Percentiles rank a stretch among this genome's conserved stretches.
phyloP scores from a whole-genome alignment of 73 alveolate species.

The Effrenium voratum region DNA sequence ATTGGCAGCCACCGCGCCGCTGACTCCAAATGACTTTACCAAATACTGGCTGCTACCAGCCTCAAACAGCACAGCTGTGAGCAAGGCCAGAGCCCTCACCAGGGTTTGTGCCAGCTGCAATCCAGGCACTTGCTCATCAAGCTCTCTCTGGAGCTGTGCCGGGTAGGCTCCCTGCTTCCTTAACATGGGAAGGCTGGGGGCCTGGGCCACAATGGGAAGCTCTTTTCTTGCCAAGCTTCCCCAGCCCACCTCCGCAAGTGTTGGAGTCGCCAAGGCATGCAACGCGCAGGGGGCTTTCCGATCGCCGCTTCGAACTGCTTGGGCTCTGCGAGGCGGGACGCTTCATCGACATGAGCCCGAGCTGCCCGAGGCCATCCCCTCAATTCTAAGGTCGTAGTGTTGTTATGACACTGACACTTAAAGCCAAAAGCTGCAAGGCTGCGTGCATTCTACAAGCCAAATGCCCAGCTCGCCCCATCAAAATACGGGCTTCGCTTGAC shows the following conservation, averaged over 20 bases:
- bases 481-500: too few species aligned
- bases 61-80: background rate
- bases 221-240: slow-evolving; percentile 11
- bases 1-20: slow-evolving; percentile 27
- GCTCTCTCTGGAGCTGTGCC: slow-evolving; percentile 23
- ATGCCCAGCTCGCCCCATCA: too few species aligned
- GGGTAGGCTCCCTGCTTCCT: slow-evolving; percentile 42
- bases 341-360: slow-evolving; percentile 1
- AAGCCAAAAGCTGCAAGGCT: too few species aligned
- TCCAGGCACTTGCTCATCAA: background rate
- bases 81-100: background rate
- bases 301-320: background rate
- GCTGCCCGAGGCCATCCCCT: background rate
- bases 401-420: background rate
- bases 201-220: background rate
- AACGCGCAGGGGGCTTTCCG: background rate
- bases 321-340: slow-evolving; percentile 35
- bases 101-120: background rate
- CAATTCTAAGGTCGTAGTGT: background rate
- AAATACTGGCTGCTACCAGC: background rate
- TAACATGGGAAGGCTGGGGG: background rate
- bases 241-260: slow-evolving; percentile 39
- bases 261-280: slow-evolving; percentile 78
- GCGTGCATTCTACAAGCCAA: too few species aligned
- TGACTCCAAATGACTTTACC: slow-evolving; percentile 50